phyloP scores from a whole-genome alignment of 768 basidiomycete species.

The Rossbeevera mucosa region DNA sequence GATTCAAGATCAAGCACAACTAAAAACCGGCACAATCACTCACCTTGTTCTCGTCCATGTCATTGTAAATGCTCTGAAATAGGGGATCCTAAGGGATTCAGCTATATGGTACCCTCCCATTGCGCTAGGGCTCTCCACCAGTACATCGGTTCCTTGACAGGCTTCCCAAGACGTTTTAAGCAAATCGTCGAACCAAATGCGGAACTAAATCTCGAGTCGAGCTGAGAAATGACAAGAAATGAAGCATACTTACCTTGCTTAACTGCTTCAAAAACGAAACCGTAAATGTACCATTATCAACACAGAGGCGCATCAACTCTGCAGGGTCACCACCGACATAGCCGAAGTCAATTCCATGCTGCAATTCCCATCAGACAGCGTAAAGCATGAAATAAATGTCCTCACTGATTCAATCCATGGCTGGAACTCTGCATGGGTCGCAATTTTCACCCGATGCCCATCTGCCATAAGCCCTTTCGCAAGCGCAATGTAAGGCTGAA shows the following conservation, averaged over 20 bases:
- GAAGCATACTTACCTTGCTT: constrained; percentile 55
- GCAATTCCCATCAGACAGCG: constrained; percentile 6
- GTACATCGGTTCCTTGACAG: constrained; percentile 89
- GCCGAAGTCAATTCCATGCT: constrained; percentile 96
- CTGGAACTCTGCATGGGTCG: constrained; percentile 92
- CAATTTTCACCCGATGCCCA: constrained; percentile 86
- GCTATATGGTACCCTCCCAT: constrained; percentile 98
- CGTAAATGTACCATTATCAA: constrained; percentile 97
- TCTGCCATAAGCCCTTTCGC: constrained; percentile 88
- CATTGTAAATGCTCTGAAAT: constrained; percentile 96
- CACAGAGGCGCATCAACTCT: constrained; percentile 94
- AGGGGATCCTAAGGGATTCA: constrained; percentile 89
- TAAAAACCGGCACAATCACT: not conserved
- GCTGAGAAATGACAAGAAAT: constrained; percentile 2
- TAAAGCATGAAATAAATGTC: constrained; percentile 9
- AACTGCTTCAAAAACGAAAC: constrained; percentile 92
- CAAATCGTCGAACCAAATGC: constrained; percentile 96
- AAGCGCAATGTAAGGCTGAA: constrained; percentile 96
- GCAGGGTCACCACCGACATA: constrained; percentile 96
- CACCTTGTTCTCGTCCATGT: constrained; percentile 92
- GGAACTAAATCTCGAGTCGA: constrained; percentile 55
- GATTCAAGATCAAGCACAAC: not conserved
- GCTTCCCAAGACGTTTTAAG: constrained; percentile 95
- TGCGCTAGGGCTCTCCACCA: constrained; percentile 93
- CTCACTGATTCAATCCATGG: constrained; percentile 93